phyloP scores from a whole-genome alignment of 352 stramenopile genomes.

The Phytophthora pseudosyringae region DNA sequence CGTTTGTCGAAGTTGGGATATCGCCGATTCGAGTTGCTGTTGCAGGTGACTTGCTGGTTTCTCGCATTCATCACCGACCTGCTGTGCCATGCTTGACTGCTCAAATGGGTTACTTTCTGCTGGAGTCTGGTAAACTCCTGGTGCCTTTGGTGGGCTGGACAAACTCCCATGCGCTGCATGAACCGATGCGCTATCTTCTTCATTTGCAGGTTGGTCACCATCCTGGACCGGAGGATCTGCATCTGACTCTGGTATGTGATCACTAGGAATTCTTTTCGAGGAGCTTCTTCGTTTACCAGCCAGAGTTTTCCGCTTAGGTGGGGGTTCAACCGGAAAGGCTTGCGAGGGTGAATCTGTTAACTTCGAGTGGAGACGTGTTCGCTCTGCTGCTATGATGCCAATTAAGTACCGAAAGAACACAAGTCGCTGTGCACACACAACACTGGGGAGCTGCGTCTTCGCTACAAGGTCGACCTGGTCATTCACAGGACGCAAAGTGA shows the following conservation, averaged over 20 bases:
- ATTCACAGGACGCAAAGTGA: not conserved
- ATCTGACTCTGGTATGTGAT: not conserved
- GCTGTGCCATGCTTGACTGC: not conserved
- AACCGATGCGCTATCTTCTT: constrained; percentile 2
- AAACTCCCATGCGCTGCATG: constrained; percentile 17
- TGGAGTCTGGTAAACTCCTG: not conserved
- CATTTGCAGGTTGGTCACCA: not conserved
- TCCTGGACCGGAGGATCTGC: not conserved
- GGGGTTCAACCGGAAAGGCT: not conserved
- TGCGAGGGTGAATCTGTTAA: not conserved
- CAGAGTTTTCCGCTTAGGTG: constrained; percentile 2
- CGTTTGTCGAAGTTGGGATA: constrained; percentile 26
- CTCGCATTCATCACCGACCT: constrained; percentile 22
- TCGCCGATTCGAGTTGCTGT: constrained; percentile 32
- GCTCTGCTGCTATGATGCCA: constrained; percentile 39
- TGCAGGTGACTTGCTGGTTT: constrained; percentile 28
- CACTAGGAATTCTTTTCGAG: not conserved
- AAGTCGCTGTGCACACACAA: constrained; percentile 60
- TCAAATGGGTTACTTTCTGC: constrained; percentile 2
- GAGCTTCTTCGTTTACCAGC: constrained; percentile 10
- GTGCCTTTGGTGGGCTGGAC: constrained; percentile 6
- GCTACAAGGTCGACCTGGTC: constrained; percentile 46
- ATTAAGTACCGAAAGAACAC: constrained; percentile 67
- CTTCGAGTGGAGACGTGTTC: constrained; percentile 9
- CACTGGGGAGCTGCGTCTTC: constrained; percentile 46